These are phyloP conservation scores for Talaromyces ruber DNA, from an alignment of 495 filamentous ascomycete species.

Conservation along the genomic window DNA sequence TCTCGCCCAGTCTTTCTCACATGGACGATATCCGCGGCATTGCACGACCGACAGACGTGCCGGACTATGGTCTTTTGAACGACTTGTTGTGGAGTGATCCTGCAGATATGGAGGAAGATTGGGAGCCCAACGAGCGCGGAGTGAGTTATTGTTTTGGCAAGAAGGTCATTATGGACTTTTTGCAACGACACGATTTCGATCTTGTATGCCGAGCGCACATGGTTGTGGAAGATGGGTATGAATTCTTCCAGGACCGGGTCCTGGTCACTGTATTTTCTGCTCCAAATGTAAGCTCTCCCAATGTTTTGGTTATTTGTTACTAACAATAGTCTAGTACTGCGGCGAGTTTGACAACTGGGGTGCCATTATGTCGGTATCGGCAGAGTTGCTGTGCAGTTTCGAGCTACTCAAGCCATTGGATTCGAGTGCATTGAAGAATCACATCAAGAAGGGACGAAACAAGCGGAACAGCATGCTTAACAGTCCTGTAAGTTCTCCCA, in stretches of 20 bases:
- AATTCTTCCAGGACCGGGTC: slow-evolving; percentile 95
- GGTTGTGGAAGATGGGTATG: slow-evolving; percentile 99
- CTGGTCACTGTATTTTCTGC: slow-evolving; percentile 97
- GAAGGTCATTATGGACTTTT: slow-evolving; percentile 94
- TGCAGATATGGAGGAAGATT: slow-evolving; percentile 93
- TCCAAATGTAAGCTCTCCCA: slow-evolving; percentile 72
- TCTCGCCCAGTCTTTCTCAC: slow-evolving; percentile 83
- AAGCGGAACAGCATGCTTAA: slow-evolving; percentile 87
- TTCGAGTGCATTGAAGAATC: slow-evolving; percentile 93
- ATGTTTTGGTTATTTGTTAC: slow-evolving; percentile 6
- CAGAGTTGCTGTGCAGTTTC: slow-evolving; percentile 91
- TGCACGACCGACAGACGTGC: slow-evolving; percentile 90
- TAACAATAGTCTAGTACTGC: slow-evolving; percentile 62
- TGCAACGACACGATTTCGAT: slow-evolving; percentile 92
- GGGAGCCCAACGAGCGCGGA: slow-evolving; percentile 94
- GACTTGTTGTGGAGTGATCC: slow-evolving; percentile 97
- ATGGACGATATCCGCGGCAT: slow-evolving; percentile 99
- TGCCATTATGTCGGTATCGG: slow-evolving; percentile 95
- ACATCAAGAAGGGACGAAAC: slow-evolving; percentile 96
- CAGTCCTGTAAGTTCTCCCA: slow-evolving; percentile 65
- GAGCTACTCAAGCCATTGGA: slow-evolving; percentile 94
- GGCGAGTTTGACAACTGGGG: slow-evolving; percentile 99
- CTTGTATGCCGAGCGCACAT: slow-evolving; percentile 93
- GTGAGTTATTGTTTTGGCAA: slow-evolving; percentile 99
- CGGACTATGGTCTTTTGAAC: slow-evolving; percentile 92